Evolutionary conservation across 257 asterid genomes (phyloP).

Genomic region (Parsonsia alboflavescens): DNA sequence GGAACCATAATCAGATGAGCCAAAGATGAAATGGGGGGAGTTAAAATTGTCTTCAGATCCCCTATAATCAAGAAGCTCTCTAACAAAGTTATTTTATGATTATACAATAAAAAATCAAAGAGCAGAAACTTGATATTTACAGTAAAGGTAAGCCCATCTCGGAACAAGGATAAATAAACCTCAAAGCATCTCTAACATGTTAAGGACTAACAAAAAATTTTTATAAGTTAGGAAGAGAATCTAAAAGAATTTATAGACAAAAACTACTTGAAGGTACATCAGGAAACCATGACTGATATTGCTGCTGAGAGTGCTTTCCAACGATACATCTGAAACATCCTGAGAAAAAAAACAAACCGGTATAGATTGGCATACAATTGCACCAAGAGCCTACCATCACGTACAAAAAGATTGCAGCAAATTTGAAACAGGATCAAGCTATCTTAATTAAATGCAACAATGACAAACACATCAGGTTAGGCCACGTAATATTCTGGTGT

Average conservation of each 20-base stretch:
- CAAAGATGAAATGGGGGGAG: too few relatives aligned
- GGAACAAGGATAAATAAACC: slow-evolving; percentile 8
- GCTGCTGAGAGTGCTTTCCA: slow-evolving; percentile 1
- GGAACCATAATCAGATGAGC: background rate
- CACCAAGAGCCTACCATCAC: background rate
- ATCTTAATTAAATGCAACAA: background rate
- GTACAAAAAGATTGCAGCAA: background rate
- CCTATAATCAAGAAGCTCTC: background rate
- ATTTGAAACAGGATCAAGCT: background rate
- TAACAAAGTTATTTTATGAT: background rate
- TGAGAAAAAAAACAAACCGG: slow-evolving; percentile 10
- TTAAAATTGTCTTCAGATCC: background rate
- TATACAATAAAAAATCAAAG: background rate
- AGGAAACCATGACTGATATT: background rate
- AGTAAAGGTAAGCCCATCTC: background rate
- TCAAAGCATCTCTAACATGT: slow-evolving; percentile 11
- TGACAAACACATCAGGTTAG: too few relatives aligned
- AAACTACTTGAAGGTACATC: slow-evolving; percentile 2
- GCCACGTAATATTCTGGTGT: background rate
- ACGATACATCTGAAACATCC: background rate
- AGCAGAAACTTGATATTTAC: slow-evolving; percentile 14
- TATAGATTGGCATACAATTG: background rate
- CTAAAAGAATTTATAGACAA: background rate
- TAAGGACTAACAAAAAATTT: background rate
- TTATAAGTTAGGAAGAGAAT: background rate